Conservation (phyloP, 257 asterid species). For the Gardenia jasminoides region DNA sequence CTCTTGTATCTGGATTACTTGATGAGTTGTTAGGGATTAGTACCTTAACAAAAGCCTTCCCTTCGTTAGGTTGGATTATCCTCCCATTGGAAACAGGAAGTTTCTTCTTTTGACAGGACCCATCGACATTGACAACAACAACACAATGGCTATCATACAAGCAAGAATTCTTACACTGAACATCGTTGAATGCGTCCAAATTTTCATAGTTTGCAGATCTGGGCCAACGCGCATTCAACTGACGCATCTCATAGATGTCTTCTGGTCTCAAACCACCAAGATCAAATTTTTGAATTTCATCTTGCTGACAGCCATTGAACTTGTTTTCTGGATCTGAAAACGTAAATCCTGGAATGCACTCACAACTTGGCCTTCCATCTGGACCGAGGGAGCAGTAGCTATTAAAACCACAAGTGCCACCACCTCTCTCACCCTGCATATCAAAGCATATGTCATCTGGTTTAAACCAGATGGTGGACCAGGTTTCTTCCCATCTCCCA, state of each 20-base stretch:
- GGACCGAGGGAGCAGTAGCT: no score
- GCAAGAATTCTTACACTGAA: constrained; percentile 6
- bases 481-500: constrained; percentile 9
- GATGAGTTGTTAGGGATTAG: background rate
- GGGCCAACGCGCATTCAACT: background rate
- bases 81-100: constrained; percentile 18
- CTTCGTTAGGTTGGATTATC: background rate
- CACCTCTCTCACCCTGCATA: background rate
- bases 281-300: constrained; percentile 4
- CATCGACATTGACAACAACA: background rate
- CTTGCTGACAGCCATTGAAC: constrained; percentile 12
- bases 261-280: background rate
- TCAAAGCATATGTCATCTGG: background rate
- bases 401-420: constrained; percentile 22
- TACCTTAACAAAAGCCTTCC: constrained; percentile 9
- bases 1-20: background rate
- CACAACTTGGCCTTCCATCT: constrained; percentile 12
- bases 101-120: constrained; percentile 12
- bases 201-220: constrained; percentile 12
- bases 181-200: background rate
- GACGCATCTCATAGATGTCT: background rate
- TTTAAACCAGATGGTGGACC: background rate
- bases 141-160: constrained; percentile 13
- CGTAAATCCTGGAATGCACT: constrained; percentile 14
- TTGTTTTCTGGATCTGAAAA: constrained; percentile 5